Conservation (phyloP, 495 filamentous ascomycete genomes). For the Daldinia caldariorum region DNA sequence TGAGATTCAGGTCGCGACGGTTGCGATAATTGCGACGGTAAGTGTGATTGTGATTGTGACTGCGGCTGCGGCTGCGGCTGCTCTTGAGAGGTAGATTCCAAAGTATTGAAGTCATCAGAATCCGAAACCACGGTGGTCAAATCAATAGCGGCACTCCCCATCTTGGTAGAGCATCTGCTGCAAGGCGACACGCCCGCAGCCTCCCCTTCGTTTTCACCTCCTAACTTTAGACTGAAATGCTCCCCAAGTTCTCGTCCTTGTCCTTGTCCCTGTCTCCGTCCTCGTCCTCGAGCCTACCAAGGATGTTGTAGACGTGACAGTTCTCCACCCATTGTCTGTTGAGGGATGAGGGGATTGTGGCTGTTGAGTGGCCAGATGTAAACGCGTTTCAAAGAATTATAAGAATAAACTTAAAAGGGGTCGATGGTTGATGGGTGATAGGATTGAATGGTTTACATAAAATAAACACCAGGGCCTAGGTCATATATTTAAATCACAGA, state of each 20-base stretch:
- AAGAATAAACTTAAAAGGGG: slow-evolving; percentile 1
- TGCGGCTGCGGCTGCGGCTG: slow-evolving; percentile 24
- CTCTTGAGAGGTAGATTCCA: slow-evolving; percentile 9
- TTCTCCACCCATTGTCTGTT: slow-evolving; percentile 14
- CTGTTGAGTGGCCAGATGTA: neutral
- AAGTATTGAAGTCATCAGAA: slow-evolving; percentile 27
- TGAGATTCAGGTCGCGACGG: slow-evolving; percentile 10
- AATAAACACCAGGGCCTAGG: neutral
- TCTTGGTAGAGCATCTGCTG: slow-evolving; percentile 4
- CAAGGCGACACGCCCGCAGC: slow-evolving; percentile 3
- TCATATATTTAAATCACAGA: neutral
- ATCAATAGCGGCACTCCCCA: slow-evolving; percentile 20
- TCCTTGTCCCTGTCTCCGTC: slow-evolving; percentile 1
- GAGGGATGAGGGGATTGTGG: neutral
- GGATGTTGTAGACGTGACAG: neutral
- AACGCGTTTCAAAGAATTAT: slow-evolving; percentile 14
- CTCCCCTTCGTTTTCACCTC: neutral
- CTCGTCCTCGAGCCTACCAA: slow-evolving; percentile 21
- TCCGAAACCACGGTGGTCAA: slow-evolving; percentile 31
- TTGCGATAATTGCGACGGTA: slow-evolving; percentile 8
- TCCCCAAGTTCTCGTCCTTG: neutral
- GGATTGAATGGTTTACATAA: slow-evolving; percentile 2
- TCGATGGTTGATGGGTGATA: no score
- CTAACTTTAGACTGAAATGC: neutral
- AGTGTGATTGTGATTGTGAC: neutral